Percentiles rank a stretch among this genome's conserved stretches.
These are phyloP conservation scores for Hyphodiscus hymeniophilus DNA, from an alignment of 495 filamentous ascomycete species.

Conservation along the genomic window DNA sequence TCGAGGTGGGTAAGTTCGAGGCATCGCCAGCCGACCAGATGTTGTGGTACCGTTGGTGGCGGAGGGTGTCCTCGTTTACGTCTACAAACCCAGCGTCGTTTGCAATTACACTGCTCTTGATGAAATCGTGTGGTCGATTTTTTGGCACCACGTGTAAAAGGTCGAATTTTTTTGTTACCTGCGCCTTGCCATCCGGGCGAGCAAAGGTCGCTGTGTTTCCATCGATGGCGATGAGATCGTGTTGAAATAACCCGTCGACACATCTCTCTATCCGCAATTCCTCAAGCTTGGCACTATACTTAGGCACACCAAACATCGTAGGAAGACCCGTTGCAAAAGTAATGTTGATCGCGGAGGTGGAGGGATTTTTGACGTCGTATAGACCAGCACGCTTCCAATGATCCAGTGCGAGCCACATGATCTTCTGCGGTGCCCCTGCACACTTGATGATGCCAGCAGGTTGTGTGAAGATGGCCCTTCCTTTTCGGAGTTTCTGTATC, in stretches of 20 bases:
- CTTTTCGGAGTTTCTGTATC: conserved; percentile 45
- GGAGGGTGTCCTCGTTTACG: conserved; percentile 50
- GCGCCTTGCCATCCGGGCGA: conserved; percentile 32
- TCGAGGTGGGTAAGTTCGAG: conserved; percentile 56
- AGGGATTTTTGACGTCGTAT: conserved; percentile 36
- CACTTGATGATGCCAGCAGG: conserved; percentile 60
- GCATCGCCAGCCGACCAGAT: conserved; percentile 66
- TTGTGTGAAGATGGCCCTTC: conserved; percentile 61
- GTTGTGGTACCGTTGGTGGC: conserved; percentile 54
- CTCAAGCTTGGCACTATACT: conserved; percentile 55
- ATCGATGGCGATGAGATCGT: conserved; percentile 55
- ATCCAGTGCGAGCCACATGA: conserved; percentile 63
- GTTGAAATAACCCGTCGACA: conserved; percentile 58
- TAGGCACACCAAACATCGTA: conserved; percentile 61
- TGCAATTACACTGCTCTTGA: conserved; percentile 49
- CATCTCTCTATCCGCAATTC: conserved; percentile 52
- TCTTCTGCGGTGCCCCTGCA: conserved; percentile 62
- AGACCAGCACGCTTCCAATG: conserved; percentile 54
- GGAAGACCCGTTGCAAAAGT: conserved; percentile 55
- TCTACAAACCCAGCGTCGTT: conserved; percentile 57
- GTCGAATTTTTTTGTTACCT: conserved; percentile 47
- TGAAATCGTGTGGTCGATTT: conserved; percentile 51
- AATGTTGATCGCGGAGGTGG: conserved; percentile 46
- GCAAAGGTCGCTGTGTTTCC: conserved; percentile 48
- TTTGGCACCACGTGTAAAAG: conserved; percentile 55